phyloP scores from a whole-genome alignment of 2,329 filamentous ascomycete genomes.

The Calonectria crousiana region DNA sequence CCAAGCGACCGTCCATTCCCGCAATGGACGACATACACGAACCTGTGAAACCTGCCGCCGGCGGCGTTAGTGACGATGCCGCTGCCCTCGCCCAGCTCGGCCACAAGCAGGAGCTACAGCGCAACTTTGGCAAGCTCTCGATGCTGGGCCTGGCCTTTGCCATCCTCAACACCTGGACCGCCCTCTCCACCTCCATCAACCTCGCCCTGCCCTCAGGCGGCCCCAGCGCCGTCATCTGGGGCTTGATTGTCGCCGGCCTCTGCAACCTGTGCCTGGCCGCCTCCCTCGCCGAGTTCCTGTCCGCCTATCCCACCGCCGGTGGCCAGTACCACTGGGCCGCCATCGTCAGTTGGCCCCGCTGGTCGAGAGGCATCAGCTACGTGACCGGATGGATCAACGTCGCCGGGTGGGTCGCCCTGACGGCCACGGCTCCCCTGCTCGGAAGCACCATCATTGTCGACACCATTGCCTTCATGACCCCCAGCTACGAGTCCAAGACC shows the following conservation, averaged over 20 bases:
- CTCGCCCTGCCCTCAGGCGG: constrained; percentile 76
- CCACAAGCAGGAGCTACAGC: constrained; percentile 62
- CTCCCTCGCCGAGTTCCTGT: constrained; percentile 78
- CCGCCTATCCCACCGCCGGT: constrained; percentile 70
- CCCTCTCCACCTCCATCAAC: constrained; percentile 60
- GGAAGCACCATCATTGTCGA: constrained; percentile 76
- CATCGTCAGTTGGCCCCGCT: constrained; percentile 69
- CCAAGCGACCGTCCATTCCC: neutral
- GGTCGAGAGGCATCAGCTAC: constrained; percentile 74
- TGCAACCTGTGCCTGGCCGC: constrained; percentile 79
- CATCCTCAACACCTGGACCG: constrained; percentile 65
- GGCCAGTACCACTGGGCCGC: constrained; percentile 82
- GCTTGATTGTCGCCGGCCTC: constrained; percentile 69
- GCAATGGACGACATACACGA: constrained; percentile 37
- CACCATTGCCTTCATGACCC: constrained; percentile 71
- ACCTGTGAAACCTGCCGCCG: constrained; percentile 27
- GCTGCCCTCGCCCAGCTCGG: constrained; percentile 58
- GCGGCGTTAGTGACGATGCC: constrained; percentile 47
- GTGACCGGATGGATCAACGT: constrained; percentile 80
- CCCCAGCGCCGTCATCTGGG: constrained; percentile 79
- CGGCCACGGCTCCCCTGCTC: constrained; percentile 75
- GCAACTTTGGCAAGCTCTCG: constrained; percentile 62
- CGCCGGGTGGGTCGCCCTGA: constrained; percentile 78
- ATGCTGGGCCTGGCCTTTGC: constrained; percentile 63
- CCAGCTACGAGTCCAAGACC: constrained; percentile 66